Evolutionary conservation across 2,329 filamentous ascomycete genomes (phyloP).

Genomic region (Neofusicoccum ribis): DNA sequence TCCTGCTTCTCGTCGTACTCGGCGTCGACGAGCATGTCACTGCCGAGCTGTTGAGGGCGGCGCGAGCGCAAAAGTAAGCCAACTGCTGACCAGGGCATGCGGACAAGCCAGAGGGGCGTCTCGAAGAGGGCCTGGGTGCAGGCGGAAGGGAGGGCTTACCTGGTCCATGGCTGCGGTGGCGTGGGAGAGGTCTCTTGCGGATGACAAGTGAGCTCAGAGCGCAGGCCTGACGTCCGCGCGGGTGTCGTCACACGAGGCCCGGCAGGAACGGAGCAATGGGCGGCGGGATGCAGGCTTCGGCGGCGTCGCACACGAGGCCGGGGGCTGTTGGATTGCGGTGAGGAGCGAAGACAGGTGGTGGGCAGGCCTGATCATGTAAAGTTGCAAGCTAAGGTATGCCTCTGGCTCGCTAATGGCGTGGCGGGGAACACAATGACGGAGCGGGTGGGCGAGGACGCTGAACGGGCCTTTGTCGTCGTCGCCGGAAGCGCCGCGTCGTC

Average conservation of each 20-base stretch:
- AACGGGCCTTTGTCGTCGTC: slow-evolving; percentile 16
- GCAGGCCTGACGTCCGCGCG: slow-evolving; percentile 11
- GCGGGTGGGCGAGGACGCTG: slow-evolving; percentile 4
- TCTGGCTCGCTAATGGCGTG: slow-evolving; percentile 19
- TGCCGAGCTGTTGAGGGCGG: slow-evolving; percentile 51
- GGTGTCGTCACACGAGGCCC: slow-evolving; percentile 2
- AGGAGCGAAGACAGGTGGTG: not conserved
- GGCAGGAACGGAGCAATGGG: slow-evolving; percentile 11
- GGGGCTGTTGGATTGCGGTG: not conserved
- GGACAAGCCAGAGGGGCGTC: not conserved
- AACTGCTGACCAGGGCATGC: slow-evolving; percentile 1
- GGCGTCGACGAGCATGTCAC: slow-evolving; percentile 64
- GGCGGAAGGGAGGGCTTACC: slow-evolving; percentile 31
- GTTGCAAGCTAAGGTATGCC: slow-evolving; percentile 19
- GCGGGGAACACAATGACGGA: slow-evolving; percentile 21
- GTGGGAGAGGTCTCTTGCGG: slow-evolving; percentile 17
- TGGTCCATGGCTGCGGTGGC: slow-evolving; percentile 36
- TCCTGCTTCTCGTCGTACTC: slow-evolving; percentile 64
- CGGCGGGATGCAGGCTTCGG: not conserved
- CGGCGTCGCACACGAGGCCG: slow-evolving; percentile 14
- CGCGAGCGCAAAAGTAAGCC: slow-evolving; percentile 14
- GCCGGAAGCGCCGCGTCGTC: not conserved
- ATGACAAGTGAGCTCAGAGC: slow-evolving; percentile 3
- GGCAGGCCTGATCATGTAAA: slow-evolving; percentile 17
- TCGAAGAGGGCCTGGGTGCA: slow-evolving; percentile 21